Base-by-base conservation (phyloP, 345 rosid genomes). In the Schrenkiella parvula region DNA sequence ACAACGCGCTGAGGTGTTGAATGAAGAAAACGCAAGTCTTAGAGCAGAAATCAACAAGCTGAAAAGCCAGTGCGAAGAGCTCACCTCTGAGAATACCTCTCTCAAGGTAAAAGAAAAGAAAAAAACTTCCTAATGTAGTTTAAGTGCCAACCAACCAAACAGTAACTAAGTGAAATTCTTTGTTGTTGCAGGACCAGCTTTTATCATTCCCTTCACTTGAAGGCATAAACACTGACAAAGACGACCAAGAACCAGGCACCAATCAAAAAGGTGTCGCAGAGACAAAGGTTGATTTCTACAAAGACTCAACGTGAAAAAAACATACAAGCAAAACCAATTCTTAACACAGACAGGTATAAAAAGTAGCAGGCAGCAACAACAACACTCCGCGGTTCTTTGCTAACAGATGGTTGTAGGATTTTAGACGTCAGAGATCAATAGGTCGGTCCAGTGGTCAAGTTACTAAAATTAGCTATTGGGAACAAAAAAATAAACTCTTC, bases 1-100 rank as follows among this genome's bases (percentile, higher is more conserved):
- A 2, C 93, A 89, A 72, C 88, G 86, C 9, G 97, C 97, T 19
- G 97, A 89, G 15, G 80, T 68, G 31, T 82, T 91, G 66, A 89
- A 89, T 82, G 96, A 86, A 75, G 99, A 95, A 80, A 91, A 91
- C 82, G 78, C 86, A 47, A 83, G 68, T 79, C 90, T 95, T 46
- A 81, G 93, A 82, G 86, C 91, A 73, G 98, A 93, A 84, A 86
- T 91, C 34, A 86, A 67, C 76, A 87, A 76, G 53, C 86, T 90
- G 77, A 89, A 84, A 81, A 83, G 84, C 15, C 89, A 86, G 53
- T 87, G 86, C n/a, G 93, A 90, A 57, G 87, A 86, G 76, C 98
- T 93, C 78, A 79, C 79, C 46, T 79, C 83, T 1, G 92, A 90
- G 85, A 90, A 93, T 57, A 80, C 85, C 38, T 78, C 90, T 78